A percentile compares a stretch with the other conserved stretches of the same genome.
Evolutionary conservation across 1,139 yeast genomes (phyloP).

Genomic region (Nakaseomyces nivariensis): DNA sequence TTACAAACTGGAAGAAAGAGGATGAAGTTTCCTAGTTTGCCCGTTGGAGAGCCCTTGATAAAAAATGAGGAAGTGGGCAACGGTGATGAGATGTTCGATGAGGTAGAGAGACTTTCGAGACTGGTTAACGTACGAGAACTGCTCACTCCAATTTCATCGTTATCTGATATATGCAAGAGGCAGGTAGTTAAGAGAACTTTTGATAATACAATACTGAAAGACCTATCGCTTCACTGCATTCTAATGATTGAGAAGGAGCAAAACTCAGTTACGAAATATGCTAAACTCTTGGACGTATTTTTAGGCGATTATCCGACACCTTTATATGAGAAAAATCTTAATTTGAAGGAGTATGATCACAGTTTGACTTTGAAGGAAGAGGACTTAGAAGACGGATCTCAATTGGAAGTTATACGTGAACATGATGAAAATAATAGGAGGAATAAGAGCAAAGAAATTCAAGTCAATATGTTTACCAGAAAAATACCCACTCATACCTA

Average conservation of each 20-base stretch:
- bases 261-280: slow-evolving; percentile 56
- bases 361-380: slow-evolving; percentile 32
- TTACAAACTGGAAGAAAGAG: slow-evolving; percentile 25
- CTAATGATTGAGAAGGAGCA: slow-evolving; percentile 76
- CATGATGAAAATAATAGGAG: not conserved
- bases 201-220: slow-evolving; percentile 39
- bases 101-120: slow-evolving; percentile 32
- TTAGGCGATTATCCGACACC: slow-evolving; percentile 79
- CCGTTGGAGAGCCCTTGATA: slow-evolving; percentile 18
- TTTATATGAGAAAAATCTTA: slow-evolving; percentile 51
- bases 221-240: slow-evolving; percentile 60
- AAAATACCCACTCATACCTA: slow-evolving; percentile 2
- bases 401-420: slow-evolving; percentile 4
- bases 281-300: slow-evolving; percentile 63
- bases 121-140: slow-evolving; percentile 41
- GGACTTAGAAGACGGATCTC: slow-evolving; percentile 11
- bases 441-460: not conserved
- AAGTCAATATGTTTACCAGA: slow-evolving; percentile 1
- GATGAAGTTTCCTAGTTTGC: slow-evolving; percentile 21
- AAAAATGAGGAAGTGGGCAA: slow-evolving; percentile 11
- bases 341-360: slow-evolving; percentile 62
- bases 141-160: slow-evolving; percentile 68
- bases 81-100: slow-evolving; percentile 30
- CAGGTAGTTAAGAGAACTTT: slow-evolving; percentile 62
- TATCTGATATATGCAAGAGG: slow-evolving; percentile 68